Base-by-base conservation (phyloP, 345 rosid species). In the Reutealis trisperma region DNA sequence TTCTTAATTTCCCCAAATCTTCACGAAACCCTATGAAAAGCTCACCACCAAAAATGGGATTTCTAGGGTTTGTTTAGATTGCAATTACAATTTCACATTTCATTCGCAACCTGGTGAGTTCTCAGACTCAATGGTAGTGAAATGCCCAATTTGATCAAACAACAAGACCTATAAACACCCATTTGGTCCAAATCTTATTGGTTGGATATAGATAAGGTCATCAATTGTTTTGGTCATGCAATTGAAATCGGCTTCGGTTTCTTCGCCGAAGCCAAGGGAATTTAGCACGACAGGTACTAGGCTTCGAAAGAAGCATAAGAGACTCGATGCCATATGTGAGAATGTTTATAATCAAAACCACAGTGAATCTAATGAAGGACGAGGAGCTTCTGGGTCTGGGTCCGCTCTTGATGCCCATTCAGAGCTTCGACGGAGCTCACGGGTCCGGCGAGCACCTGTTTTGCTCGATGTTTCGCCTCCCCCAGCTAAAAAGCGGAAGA, bases 241-340 rank as follows among this genome's bases (percentile, higher is more conserved):
- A 83, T 85, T 90, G 49, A 86, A 88, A 75, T 80, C 87, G 75
- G 75, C 82, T 70, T 87, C 87, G 25, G 72, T 62, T 82, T 85
- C 91, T 67, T 83, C 88, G 8, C 75, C 85, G 58, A 86, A 73
- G 71, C 80, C 74, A 67, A 78, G 76, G 78, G 77, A 76, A 71
- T 74, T 71, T 44, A 75, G 66, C 41, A 77, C 76, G 64, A 85
- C 80, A 15, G 93, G 90, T 57, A 82, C 90, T 82, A 87, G 98
- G 78, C 80, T 89, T 63, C 88, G 88, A 18, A 88, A 78, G 87
- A 94, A 89, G 89, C 93, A 89, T 67, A 95, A 95, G 88, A 91
- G 93, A 80, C 90, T 95, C n/a, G 94, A 90, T 79, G 88, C 97
- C 34, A 95, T 95, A 63, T 88, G 90, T 59, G 99, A 93, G 77